These are phyloP conservation scores for Psilocybe cyanescens DNA, from an alignment of 768 basidiomycete genomes.

Conservation along the genomic window DNA sequence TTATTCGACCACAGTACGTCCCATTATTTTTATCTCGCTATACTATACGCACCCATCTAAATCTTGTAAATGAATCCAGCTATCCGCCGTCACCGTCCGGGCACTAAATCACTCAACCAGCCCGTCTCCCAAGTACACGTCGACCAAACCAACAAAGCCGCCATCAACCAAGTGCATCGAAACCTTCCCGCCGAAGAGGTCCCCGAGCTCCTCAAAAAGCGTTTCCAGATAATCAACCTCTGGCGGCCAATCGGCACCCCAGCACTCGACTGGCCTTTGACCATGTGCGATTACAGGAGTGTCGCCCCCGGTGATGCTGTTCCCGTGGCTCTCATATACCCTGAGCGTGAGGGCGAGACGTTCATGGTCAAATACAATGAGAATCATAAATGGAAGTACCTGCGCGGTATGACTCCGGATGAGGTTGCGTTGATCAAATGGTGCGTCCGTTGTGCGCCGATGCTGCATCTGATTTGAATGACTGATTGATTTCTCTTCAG, in stretches of 20 bases:
- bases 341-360: conserved; percentile 56
- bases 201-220: conserved; percentile 43
- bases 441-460: conserved; percentile 14
- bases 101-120: conserved; percentile 36
- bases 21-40: conserved; percentile 7
- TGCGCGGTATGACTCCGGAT: conserved; percentile 46
- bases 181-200: conserved; percentile 54
- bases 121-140: conserved; percentile 51
- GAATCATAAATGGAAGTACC: conserved; percentile 56
- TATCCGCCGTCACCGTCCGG: conserved; percentile 45
- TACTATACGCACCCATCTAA: not conserved
- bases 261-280: conserved; percentile 54
- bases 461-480: not conserved
- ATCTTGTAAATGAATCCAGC: conserved; percentile 23
- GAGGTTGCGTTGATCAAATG: conserved; percentile 60
- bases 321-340: conserved; percentile 48
- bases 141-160: conserved; percentile 53
- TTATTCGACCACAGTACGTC: conserved; percentile 67
- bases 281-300: conserved; percentile 56
- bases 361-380: conserved; percentile 48
- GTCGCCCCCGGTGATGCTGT: conserved; percentile 47
- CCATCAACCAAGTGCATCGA: conserved; percentile 49
- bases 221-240: conserved; percentile 63
- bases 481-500: conserved; percentile 9
- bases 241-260: conserved; percentile 58